Evolutionary conservation across 257 asterid genomes (phyloP).

Genomic region (Capsicum rhomboideum): DNA sequence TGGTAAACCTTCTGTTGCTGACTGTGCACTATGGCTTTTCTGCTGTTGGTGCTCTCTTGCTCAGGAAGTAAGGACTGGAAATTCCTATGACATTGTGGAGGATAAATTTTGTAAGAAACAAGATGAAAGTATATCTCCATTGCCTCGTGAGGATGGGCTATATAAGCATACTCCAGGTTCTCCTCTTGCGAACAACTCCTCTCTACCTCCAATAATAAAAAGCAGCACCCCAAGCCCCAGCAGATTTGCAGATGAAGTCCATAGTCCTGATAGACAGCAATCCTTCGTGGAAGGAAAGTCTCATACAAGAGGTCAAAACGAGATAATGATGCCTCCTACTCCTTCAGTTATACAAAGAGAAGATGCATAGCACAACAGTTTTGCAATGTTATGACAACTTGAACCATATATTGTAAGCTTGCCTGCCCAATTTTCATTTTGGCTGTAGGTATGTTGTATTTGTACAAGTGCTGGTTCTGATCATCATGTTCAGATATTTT

Average conservation of each 20-base stretch:
- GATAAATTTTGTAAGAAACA: constrained; percentile 47
- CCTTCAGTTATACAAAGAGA: constrained; percentile 37
- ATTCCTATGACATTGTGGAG: constrained; percentile 60
- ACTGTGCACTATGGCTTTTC: constrained; percentile 78
- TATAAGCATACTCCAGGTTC: constrained; percentile 27
- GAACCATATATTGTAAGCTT: background rate
- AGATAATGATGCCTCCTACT: constrained; percentile 37
- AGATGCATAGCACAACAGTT: constrained; percentile 14
- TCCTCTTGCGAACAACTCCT: constrained; percentile 12
- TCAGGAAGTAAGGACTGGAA: constrained; percentile 89
- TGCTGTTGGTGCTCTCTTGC: constrained; percentile 92
- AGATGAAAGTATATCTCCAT: constrained; percentile 32
- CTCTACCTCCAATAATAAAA: constrained; percentile 4
- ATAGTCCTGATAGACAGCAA: constrained; percentile 35
- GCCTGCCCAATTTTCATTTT: background rate
- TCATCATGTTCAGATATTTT: background rate
- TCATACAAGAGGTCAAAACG: constrained; percentile 19
- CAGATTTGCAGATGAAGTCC: constrained; percentile 21
- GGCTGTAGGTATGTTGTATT: background rate
- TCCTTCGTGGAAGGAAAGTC: constrained; percentile 29
- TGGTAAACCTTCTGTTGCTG: constrained; percentile 53
- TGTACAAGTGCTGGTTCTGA: background rate
- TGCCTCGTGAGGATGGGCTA: constrained; percentile 57
- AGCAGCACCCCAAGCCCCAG: constrained; percentile 39
- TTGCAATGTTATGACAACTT: background rate